Base-by-base conservation (phyloP, 768 basidiomycete species). In the Naganishia friedmannii region DNA sequence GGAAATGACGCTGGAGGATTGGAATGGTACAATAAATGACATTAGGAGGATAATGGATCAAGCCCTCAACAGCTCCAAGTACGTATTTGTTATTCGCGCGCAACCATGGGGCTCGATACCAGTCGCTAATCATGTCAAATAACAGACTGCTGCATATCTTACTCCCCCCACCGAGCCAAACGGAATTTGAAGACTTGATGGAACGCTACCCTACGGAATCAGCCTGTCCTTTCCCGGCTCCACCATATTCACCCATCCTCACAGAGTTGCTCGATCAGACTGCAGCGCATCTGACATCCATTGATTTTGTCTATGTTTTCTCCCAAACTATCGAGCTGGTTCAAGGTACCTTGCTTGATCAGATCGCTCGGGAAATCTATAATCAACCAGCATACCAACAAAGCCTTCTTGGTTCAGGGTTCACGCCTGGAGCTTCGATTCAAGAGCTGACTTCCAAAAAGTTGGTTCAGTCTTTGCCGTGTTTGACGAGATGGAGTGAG, bases 391-490 rank as follows among this genome's bases (percentile, higher is more conserved):
- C 75, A 45, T n/a, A 70, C 31, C 74, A 76, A 4, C 66, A 71
- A 23, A 79, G 76, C 29, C 65, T 85, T 85, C 32, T 78, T 84
- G 58, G 37, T 21, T 53, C 26, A 9, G 67, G 57, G 26, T 42
- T 23, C 19, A 37, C 32, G 29, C 48, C 53, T 31, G 6, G 34
- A 17, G 66, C 53, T 51, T 58, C 65, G 2, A 73, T 65, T 17
- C 70, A 66, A 28, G 57, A 70, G 37, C 71, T 76, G 45, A 70
- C 72, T 56, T 72, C 71, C 37, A 86, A 91, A 60, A 83, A 90
- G 55, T 80, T 96, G 17, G 94, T 92, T 17, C 87, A 88, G 6
- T 81, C 95, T 74, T 81, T 97, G 32, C 93, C 93, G 4, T 89
- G 87, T 0, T 82, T 96, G 51, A 87, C 89, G 67, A 83, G 87